Conservation (phyloP, 768 basidiomycete species). For the Lactifluus piperatus region DNA sequence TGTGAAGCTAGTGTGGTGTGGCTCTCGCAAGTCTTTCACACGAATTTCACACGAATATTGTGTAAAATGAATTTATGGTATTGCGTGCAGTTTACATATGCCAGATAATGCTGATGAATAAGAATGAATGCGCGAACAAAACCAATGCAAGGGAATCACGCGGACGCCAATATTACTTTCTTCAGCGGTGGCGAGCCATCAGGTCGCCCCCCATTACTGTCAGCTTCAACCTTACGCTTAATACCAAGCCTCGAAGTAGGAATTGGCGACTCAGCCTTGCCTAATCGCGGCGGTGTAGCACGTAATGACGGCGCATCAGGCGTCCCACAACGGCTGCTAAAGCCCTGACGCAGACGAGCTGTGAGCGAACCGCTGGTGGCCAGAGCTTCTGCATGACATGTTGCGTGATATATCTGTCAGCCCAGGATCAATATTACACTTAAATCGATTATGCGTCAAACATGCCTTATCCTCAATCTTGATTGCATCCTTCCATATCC, state of each 20-base stretch:
- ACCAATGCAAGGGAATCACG: constrained; percentile 8
- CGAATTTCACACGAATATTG: not conserved
- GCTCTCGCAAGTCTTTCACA: not conserved
- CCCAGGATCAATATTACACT: not conserved
- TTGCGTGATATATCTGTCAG: constrained; percentile 82
- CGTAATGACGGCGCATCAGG: constrained; percentile 46
- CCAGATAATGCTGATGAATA: constrained; percentile 15
- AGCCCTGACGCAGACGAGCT: constrained; percentile 55
- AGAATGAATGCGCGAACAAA: constrained; percentile 7
- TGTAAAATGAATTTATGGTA: constrained; percentile 12
- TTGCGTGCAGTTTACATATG: constrained; percentile 19
- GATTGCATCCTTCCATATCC: constrained; percentile 94
- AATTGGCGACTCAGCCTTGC: constrained; percentile 34
- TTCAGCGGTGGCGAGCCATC: constrained; percentile 57
- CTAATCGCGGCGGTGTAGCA: constrained; percentile 31
- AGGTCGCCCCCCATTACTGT: constrained; percentile 26
- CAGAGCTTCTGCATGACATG: constrained; percentile 80
- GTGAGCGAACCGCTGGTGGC: constrained; percentile 47
- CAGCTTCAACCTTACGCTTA: constrained; percentile 70
- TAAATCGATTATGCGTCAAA: not conserved
- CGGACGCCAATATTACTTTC: constrained; percentile 40
- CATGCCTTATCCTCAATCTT: constrained; percentile 75
- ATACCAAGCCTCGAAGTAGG: constrained; percentile 47
- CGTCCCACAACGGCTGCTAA: constrained; percentile 65
- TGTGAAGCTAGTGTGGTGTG: too few species aligned